Conservation (phyloP, 78 protist species). For the Ministeria vibrans region DNA sequence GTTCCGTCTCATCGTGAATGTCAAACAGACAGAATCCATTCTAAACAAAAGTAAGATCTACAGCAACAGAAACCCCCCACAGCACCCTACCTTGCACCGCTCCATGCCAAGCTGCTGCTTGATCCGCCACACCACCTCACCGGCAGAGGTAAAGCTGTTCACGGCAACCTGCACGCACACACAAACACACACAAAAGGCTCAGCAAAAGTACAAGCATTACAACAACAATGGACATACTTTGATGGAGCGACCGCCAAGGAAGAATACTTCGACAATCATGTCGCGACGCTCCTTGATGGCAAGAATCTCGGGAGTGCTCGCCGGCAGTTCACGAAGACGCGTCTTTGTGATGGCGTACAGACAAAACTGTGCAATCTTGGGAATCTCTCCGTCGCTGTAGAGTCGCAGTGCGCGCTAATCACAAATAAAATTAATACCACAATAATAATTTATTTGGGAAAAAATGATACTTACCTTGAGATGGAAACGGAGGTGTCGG, state of each 20-base stretch:
- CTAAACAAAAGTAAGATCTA: too few species aligned
- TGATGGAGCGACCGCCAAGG: background rate
- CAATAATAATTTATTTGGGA: background rate
- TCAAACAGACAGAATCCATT: slow-evolving; percentile 6
- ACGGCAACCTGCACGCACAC: background rate
- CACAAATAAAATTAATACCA: too few species aligned
- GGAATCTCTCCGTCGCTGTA: background rate
- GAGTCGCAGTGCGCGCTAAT: background rate
- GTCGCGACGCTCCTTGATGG: background rate
- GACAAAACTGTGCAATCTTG: background rate
- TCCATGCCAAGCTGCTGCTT: background rate
- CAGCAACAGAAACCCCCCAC: too few species aligned
- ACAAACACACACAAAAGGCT: background rate
- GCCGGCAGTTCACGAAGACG: slow-evolving; percentile 5
- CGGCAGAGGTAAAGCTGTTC: background rate
- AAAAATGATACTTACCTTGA: background rate
- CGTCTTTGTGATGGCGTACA: background rate
- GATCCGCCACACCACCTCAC: background rate
- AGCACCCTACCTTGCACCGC: too few species aligned
- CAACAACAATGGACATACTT: background rate
- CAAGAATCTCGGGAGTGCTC: background rate
- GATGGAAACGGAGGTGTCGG: slow-evolving; percentile 14
- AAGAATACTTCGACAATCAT: background rate
- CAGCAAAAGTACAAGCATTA: background rate
- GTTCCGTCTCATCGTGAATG: background rate